These are phyloP conservation scores for Ophiocordyceps robertsii DNA, from an alignment of 2,329 filamentous ascomycete species.

Conservation along the genomic window DNA sequence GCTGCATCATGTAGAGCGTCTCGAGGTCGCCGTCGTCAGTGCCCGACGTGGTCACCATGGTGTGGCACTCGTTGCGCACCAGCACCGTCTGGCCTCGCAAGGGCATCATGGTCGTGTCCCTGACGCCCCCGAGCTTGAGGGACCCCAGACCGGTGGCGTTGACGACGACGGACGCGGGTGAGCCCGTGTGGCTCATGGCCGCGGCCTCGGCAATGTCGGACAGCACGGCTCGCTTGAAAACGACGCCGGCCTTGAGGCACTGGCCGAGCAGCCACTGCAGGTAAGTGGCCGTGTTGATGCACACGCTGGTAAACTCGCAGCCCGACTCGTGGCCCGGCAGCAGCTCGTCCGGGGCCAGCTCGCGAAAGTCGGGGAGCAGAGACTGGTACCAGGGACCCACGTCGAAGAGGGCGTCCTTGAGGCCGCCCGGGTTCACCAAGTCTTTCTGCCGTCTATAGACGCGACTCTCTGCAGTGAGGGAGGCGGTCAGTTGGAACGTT, in stretches of 20 bases:
- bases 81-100: constrained; percentile 73
- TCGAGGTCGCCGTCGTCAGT: constrained; percentile 64
- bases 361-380: constrained; percentile 56
- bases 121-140: constrained; percentile 65
- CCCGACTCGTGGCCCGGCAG: constrained; percentile 55
- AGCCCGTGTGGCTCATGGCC: constrained; percentile 34
- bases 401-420: constrained; percentile 45
- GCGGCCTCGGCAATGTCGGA: constrained; percentile 61
- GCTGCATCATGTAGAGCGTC: constrained; percentile 67
- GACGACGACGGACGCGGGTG: constrained; percentile 54
- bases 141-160: constrained; percentile 78
- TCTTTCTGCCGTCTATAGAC: constrained; percentile 51
- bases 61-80: constrained; percentile 62
- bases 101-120: constrained; percentile 60
- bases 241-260: constrained; percentile 60
- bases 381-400: constrained; percentile 63
- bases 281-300: constrained; percentile 84
- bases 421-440: constrained; percentile 27
- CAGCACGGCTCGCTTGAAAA: constrained; percentile 49
- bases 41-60: constrained; percentile 58
- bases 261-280: constrained; percentile 74
- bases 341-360: constrained; percentile 44
- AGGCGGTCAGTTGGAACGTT: neutral
- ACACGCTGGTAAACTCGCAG: constrained; percentile 68
- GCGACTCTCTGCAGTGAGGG: constrained; percentile 24